Conservation (phyloP, 805 yeast genomes). For the Diddensiella santjacobensis region DNA sequence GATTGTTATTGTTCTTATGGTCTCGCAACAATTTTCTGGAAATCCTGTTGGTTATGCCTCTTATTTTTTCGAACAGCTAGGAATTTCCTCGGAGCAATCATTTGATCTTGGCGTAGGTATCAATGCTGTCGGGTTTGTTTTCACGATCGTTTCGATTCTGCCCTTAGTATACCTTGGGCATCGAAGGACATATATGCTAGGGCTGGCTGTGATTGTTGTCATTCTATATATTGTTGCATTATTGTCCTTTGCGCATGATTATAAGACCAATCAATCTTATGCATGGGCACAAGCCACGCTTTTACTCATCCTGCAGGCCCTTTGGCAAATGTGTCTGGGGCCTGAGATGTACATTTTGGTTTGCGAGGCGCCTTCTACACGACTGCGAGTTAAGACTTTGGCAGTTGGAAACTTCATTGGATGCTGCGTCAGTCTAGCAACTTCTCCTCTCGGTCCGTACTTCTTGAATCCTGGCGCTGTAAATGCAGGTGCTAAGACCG, state of each 20-base stretch:
- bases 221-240: conserved; percentile 42
- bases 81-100: conserved; percentile 27
- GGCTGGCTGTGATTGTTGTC: conserved; percentile 35
- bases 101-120: conserved; percentile 41
- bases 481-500: conserved; percentile 47
- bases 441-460: conserved; percentile 36
- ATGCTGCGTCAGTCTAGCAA: conserved; percentile 30
- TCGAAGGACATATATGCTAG: conserved; percentile 25
- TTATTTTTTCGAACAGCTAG: conserved; percentile 47
- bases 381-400: conserved; percentile 41
- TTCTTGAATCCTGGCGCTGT: conserved; percentile 43
- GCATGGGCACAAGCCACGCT: conserved; percentile 32
- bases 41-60: conserved; percentile 33
- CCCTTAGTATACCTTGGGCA: conserved; percentile 21
- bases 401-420: conserved; percentile 36
- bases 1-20: not conserved
- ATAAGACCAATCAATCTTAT: conserved; percentile 16
- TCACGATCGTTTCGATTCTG: conserved; percentile 30
- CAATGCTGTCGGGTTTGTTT: conserved; percentile 43
- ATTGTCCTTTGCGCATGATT: conserved; percentile 5
- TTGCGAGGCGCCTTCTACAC: conserved; percentile 40
- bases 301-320: conserved; percentile 39
- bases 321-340: conserved; percentile 40
- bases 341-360: conserved; percentile 11
- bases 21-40: not conserved